Evolutionary conservation across 495 filamentous ascomycete species (phyloP), one percentile per base, ranked within the genome.

Genomic region (Aspergillus steynii): DNA sequence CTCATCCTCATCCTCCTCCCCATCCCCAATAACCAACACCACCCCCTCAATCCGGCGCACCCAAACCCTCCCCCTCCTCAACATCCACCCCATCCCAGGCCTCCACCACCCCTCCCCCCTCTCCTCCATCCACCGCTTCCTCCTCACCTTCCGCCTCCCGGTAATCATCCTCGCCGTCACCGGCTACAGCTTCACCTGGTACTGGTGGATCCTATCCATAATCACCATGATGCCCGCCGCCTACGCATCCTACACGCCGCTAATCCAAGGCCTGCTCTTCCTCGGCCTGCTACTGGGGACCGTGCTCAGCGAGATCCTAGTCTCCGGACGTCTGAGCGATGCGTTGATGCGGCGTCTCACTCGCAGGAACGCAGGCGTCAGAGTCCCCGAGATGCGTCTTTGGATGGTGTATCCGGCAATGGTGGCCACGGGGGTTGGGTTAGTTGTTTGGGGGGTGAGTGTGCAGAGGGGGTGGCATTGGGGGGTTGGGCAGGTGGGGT

Each of bases 131-230:
- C 50, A 74, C 34, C 74, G 79, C 29, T 84, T 86, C 62, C 37
- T 74, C 31, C 72, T 76, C 62, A 82, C 80, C 1, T 86, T 79
- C 61, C 74, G 72, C 51, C 81, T 75, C 61, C 78, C 77, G 0
- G 75, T 75, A 6, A 73, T 86, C 0, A 66, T 74, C 0, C 69
- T 85, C 27, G 60, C 75, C 5, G 74, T 87, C 1, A 55, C 83
- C 15, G 73, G 78, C 25, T 88, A 83, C 69, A 80, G 72, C 55
- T 87, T 87, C 61, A 65, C 75, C 3, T 86, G 82, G 82, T 87
- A 88, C 68, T 87, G 85, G 85, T 88, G 84, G 84, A 69, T 88
- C 10, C 62, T 87, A 6, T 85, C 82, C 0, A 73, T 88, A 10
- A 82, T 88, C 27, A 87, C 86, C 3, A 77, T 85, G 74, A 71